Evolutionary conservation across 2,329 filamentous ascomycete species (phyloP).

Genomic region (Orbilia blumenaviensis): DNA sequence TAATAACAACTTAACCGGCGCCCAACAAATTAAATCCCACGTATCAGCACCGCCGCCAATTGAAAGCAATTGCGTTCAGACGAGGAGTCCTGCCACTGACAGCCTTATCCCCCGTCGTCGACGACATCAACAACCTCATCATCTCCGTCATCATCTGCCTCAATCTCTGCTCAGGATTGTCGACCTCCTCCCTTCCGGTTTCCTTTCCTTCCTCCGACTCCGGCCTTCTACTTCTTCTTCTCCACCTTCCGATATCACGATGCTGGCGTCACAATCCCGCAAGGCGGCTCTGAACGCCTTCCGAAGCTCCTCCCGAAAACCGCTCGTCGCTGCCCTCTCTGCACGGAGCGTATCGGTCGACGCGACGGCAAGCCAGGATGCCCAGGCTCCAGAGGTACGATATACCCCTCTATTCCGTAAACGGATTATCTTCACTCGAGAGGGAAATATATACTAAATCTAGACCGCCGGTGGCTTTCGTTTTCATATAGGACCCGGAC

Average conservation of each 20-base stretch:
- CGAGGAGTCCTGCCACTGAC: not conserved
- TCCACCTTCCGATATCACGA: conserved; percentile 32
- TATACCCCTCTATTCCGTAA: not conserved
- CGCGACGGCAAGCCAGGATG: conserved; percentile 17
- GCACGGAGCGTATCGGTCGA: conserved; percentile 33
- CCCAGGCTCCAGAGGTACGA: conserved; percentile 23
- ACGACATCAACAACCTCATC: not conserved
- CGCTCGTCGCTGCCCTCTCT: conserved; percentile 30
- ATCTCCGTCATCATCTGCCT: not conserved
- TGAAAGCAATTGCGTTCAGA: conserved; percentile 14
- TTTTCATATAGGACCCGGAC: conserved; percentile 78
- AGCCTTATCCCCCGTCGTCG: not conserved
- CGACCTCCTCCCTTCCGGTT: conserved; percentile 2
- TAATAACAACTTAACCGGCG: conserved; percentile 23
- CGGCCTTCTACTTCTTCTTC: not conserved
- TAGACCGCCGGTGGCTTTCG: no score
- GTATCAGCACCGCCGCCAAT: conserved; percentile 35
- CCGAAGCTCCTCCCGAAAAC: conserved; percentile 46
- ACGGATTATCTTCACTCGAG: not conserved
- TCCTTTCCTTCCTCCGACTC: not conserved
- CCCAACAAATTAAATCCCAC: conserved; percentile 54
- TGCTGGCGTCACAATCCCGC: conserved; percentile 51
- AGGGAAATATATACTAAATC: no score
- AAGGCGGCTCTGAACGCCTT: conserved; percentile 46
- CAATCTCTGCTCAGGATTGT: not conserved